Evolutionary conservation across 208 protist genomes (phyloP).

Genomic region (Leishmania tropica): DNA sequence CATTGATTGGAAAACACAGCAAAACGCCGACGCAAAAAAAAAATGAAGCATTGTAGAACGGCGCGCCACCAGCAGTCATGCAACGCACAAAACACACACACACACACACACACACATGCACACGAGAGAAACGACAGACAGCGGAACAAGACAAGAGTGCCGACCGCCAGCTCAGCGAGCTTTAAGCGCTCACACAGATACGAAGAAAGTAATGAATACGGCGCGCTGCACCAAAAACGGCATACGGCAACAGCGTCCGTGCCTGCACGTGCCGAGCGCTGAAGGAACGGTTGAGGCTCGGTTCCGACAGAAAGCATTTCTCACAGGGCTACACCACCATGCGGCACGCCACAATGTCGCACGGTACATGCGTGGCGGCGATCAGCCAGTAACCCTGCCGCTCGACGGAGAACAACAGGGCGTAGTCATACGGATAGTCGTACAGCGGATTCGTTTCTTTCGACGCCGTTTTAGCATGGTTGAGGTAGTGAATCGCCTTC

Average conservation of each 20-base stretch:
- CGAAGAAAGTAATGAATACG: background rate
- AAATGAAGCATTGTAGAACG: background rate
- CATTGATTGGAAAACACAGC: background rate
- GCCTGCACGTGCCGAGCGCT: background rate
- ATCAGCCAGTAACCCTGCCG: constrained; percentile 89
- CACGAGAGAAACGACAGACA: background rate
- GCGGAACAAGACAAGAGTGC: background rate
- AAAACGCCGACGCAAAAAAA: background rate
- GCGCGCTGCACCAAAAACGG: background rate
- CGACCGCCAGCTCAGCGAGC: too few relatives aligned
- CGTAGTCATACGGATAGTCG: constrained; percentile 88
- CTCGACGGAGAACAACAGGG: constrained; percentile 82
- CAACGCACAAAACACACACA: too few relatives aligned
- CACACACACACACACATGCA: background rate
- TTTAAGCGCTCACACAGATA: background rate
- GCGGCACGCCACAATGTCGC: constrained; percentile 88
- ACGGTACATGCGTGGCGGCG: constrained; percentile 86
- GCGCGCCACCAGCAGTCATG: too few relatives aligned
- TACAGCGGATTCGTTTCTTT: constrained; percentile 84
- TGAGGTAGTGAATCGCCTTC: constrained; percentile 76
- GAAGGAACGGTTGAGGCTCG: background rate
- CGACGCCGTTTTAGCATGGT: constrained; percentile 37
- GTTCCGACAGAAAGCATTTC: background rate
- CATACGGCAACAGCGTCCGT: background rate
- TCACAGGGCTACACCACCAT: constrained; percentile 31